A percentile compares a stretch with the other conserved stretches of the same genome.
Conservation (phyloP, 148 eudicot species). For the Selenicereus undatus region DNA sequence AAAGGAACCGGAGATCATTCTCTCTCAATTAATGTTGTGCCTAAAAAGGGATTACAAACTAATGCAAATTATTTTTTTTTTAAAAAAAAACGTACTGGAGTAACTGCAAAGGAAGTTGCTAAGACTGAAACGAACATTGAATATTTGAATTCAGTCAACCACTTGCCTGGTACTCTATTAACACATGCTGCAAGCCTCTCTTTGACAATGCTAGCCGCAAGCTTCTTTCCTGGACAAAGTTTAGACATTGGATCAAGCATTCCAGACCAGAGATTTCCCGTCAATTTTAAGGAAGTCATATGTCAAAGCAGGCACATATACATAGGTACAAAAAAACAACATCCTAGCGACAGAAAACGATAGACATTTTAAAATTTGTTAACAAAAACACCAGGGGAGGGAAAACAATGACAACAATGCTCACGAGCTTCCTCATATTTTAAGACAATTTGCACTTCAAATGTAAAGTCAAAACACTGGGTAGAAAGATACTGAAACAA, state of each 20-base stretch:
- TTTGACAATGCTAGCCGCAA: conserved; percentile 86
- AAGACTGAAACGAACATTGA: not conserved
- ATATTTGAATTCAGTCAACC: conserved; percentile 10
- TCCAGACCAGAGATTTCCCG: not conserved
- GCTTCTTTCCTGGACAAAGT: conserved; percentile 56
- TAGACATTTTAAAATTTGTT: not conserved
- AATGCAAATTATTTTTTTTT: too few relatives aligned
- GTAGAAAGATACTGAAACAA: not conserved
- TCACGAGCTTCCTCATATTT: not conserved
- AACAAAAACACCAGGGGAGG: too few relatives aligned
- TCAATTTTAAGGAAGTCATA: not conserved
- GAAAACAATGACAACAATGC: not conserved
- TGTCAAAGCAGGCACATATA: not conserved
- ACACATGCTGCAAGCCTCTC: conserved; percentile 97
- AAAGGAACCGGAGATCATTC: too few relatives aligned
- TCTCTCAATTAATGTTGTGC: too few relatives aligned
- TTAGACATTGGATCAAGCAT: not conserved
- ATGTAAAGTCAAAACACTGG: not conserved
- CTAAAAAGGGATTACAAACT: not conserved
- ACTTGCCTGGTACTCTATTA: conserved; percentile 87
- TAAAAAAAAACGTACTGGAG: not conserved
- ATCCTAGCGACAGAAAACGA: not conserved
- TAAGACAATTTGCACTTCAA: not conserved
- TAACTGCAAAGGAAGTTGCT: not conserved
- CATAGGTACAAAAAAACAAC: not conserved